Evolutionary conservation across 2,329 filamentous ascomycete species (phyloP), one percentile per base, ranked within the genome.

Genomic region (Cladophialophora chaetospira): DNA sequence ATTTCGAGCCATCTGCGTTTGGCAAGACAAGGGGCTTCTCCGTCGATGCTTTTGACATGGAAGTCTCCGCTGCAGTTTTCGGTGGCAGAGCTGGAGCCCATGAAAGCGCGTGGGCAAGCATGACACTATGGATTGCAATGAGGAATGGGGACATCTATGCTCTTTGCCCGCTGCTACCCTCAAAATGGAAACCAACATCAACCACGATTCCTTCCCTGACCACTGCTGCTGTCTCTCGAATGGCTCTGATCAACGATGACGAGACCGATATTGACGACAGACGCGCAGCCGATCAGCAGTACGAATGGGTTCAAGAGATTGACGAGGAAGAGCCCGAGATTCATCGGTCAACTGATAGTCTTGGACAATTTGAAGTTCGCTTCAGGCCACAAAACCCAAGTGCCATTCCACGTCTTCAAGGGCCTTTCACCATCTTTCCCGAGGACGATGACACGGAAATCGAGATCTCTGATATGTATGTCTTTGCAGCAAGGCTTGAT

Each of bases 51-150:
- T 87, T 95, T 57, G 92, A 97, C 70, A 96, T 99, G 87, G 89
- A 97, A 68, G 91, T 96, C 19, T 91, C 91, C 3, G 87, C 92
- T 1, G 91, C 92, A 48, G 89, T 86, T 70, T 99, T 99, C 75
- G 93, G 91, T 11, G 91, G 91, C 23, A 77, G 71, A 48, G 82
- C 81, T 8, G 75, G 72, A 53, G 77, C 81, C 52, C 81, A 80
- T 33, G 82, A 86, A 62, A 78, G 84, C 66, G 82, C 82, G 1
- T 99, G 94, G 94, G 89, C 91, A 5, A 85, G 92, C 8, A 97
- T 97, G 89, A 97, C 94, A 0, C 79, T 99, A 9, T 99, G 93
- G 90, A 78, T 97, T 49, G 91, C 92, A n/a, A 99, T 97, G 88
- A 85, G 85, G 33, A 88, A 91, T 58, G 94, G 94, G 3, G 92